phyloP scores from a whole-genome alignment of 1,139 yeast species.

The Protomyces macrosporus region DNA sequence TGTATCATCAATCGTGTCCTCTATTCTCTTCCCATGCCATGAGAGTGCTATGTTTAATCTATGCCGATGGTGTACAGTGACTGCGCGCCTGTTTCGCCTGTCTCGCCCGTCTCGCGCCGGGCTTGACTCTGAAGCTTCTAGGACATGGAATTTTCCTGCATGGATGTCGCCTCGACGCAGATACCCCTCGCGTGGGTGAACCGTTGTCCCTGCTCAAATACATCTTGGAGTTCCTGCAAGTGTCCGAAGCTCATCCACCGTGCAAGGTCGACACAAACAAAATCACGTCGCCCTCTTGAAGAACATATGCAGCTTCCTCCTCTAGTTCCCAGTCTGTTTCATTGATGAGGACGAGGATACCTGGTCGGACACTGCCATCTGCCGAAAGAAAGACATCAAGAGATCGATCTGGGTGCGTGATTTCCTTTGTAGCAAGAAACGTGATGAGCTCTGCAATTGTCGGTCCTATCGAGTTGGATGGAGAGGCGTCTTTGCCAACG shows the following conservation, averaged over 20 bases:
- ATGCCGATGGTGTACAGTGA: too few species aligned
- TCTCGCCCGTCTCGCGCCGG: too few species aligned
- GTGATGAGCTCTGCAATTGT: neutral
- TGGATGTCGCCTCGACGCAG: too few species aligned
- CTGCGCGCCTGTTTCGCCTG: too few species aligned
- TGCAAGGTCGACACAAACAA: conserved; percentile 91
- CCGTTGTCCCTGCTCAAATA: too few species aligned
- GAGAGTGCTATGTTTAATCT: too few species aligned
- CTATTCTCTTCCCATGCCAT: too few species aligned
- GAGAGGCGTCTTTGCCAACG: neutral
- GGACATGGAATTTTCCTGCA: too few species aligned
- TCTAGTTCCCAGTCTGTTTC: conserved; percentile 98
- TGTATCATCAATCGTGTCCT: too few species aligned
- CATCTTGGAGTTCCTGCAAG: neutral
- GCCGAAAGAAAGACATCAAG: neutral
- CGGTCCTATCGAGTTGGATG: neutral
- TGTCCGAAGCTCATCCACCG: conserved; percentile 60
- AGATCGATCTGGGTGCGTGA: conserved; percentile 38
- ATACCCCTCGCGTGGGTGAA: too few species aligned
- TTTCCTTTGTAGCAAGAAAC: neutral
- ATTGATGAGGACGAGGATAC: conserved; percentile 81
- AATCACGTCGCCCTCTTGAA: conserved; percentile 70
- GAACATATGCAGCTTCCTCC: conserved; percentile 72
- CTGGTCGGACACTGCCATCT: conserved; percentile 55
- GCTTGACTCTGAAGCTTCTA: too few species aligned